Evolutionary conservation across 768 basidiomycete genomes (phyloP).

Genomic region (Boletus coccyginus): DNA sequence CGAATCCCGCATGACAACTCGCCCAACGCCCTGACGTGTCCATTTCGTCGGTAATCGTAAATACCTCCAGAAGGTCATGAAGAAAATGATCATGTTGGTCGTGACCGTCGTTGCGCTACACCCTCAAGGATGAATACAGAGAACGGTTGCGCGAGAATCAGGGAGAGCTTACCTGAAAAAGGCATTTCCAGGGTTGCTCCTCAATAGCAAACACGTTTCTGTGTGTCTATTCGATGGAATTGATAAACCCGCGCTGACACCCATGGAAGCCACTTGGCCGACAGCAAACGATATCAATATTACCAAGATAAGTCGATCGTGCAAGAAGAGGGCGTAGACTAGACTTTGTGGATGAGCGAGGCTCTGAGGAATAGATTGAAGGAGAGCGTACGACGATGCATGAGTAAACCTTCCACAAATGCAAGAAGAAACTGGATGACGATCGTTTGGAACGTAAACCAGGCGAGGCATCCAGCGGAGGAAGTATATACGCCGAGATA

Average conservation of each 20-base stretch:
- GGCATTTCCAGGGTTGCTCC: conserved; percentile 10
- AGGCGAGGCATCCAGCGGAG: conserved; percentile 8
- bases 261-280: conserved; percentile 16
- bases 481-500: conserved; percentile 5
- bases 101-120: conserved; percentile 18
- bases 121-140: neutral
- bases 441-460: conserved; percentile 18
- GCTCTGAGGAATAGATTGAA: neutral
- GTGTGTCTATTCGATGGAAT: conserved; percentile 9
- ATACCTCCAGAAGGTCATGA: conserved; percentile 21
- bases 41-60: conserved; percentile 10
- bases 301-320: neutral
- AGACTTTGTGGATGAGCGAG: neutral
- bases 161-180: conserved; percentile 17
- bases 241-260: conserved; percentile 9
- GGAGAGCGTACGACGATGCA: conserved; percentile 16
- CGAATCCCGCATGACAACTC: conserved; percentile 18
- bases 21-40: neutral
- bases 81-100: conserved; percentile 8
- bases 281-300: conserved; percentile 6
- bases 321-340: conserved; percentile 20
- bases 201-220: conserved; percentile 14
- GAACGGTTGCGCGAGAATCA: too few species aligned
- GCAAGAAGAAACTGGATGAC: conserved; percentile 12
- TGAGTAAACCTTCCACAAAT: conserved; percentile 10